phyloP scores from a whole-genome alignment of 371 early-diverging fungal genomes.

The Dentiscutata heterogama region DNA sequence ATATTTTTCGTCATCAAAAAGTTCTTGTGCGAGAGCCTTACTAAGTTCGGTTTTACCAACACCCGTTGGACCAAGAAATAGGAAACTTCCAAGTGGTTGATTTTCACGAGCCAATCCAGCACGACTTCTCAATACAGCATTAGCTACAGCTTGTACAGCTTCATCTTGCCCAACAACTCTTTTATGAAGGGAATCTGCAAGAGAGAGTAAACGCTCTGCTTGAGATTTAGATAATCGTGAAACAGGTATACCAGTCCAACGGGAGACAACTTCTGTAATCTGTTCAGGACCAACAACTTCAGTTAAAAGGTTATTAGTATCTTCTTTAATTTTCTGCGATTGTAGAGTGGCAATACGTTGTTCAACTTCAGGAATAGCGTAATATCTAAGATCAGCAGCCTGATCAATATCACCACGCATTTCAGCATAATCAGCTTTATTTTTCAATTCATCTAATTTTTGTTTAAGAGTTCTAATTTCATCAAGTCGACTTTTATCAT shows the following conservation, averaged over 20 bases:
- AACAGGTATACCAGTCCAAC: slow-evolving; percentile 94
- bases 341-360: slow-evolving; percentile 69
- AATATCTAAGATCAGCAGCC: slow-evolving; percentile 88
- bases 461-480: slow-evolving; percentile 78
- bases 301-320: slow-evolving; percentile 64
- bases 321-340: slow-evolving; percentile 64
- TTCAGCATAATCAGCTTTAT: slow-evolving; percentile 89
- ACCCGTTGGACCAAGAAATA: slow-evolving; percentile 95
- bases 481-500: slow-evolving; percentile 86
- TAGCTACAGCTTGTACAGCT: slow-evolving; percentile 81
- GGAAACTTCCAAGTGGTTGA: slow-evolving; percentile 88
- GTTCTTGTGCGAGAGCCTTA: slow-evolving; percentile 87
- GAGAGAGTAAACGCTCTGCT: slow-evolving; percentile 79
- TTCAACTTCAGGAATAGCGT: slow-evolving; percentile 88
- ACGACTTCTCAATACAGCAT: slow-evolving; percentile 72
- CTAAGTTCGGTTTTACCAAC: slow-evolving; percentile 93
- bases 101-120: slow-evolving; percentile 57
- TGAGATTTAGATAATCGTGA: slow-evolving; percentile 82
- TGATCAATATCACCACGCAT: slow-evolving; percentile 78
- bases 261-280: slow-evolving; percentile 88
- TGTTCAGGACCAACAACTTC: slow-evolving; percentile 90
- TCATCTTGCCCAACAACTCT: slow-evolving; percentile 91
- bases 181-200: slow-evolving; percentile 75
- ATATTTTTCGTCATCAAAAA: slow-evolving; percentile 90
- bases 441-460: slow-evolving; percentile 88